Percentiles rank a stretch among this genome's conserved stretches.
Conservation (phyloP, 257 asterid genomes). For the Capsicum baccatum region DNA sequence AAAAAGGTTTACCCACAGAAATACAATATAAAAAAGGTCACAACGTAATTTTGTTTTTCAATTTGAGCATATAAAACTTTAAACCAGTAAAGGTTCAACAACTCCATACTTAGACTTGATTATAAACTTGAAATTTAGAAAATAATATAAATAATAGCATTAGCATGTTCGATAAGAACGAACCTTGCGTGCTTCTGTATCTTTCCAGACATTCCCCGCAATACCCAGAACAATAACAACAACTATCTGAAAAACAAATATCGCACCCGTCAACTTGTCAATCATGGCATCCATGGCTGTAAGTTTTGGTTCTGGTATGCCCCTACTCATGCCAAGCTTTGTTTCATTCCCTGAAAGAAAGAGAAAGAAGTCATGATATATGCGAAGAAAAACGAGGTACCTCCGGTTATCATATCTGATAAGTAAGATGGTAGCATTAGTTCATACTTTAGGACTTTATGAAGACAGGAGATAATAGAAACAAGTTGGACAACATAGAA, state of each 20-base stretch:
- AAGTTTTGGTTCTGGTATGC: conserved; percentile 97
- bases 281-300: conserved; percentile 99
- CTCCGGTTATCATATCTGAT: conserved; percentile 8
- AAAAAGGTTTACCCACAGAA: background rate
- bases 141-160: conserved; percentile 15
- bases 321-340: conserved; percentile 98
- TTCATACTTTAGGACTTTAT: background rate
- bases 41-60: conserved; percentile 16
- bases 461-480: conserved; percentile 24
- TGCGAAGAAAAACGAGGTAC: background rate
- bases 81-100: conserved; percentile 19
- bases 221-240: conserved; percentile 96
- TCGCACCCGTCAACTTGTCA: conserved; percentile 98
- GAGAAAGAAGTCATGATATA: conserved; percentile 25
- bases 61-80: background rate
- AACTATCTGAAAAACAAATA: conserved; percentile 92
- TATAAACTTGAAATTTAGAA: background rate
- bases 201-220: conserved; percentile 98
- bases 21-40: background rate
- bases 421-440: background rate
- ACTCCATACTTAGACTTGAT: background rate
- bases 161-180: conserved; percentile 31
- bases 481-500: background rate
- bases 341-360: conserved; percentile 80
- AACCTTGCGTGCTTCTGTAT: conserved; percentile 96